Evolutionary conservation across 805 yeast genomes (phyloP).

Genomic region (Zygoascus flipseniorum): DNA sequence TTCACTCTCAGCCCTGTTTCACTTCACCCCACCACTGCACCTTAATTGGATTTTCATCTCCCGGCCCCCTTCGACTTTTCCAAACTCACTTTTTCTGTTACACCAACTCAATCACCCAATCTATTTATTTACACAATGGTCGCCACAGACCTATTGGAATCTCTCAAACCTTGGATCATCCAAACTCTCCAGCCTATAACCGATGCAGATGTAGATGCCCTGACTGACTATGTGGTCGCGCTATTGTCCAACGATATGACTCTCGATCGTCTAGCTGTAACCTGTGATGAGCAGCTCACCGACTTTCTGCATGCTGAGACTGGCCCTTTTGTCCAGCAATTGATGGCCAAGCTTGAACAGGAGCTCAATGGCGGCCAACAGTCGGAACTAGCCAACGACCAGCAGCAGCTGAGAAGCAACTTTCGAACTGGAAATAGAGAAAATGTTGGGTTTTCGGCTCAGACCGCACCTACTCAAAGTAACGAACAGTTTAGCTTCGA

Average conservation of each 20-base stretch:
- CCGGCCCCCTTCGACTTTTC: too few species aligned
- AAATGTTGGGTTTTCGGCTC: neutral
- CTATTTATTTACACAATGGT: conserved; percentile 10
- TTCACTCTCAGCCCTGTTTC: too few species aligned
- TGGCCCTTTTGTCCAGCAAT: conserved; percentile 26
- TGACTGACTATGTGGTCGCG: conserved; percentile 39
- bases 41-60: too few species aligned
- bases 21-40: too few species aligned
- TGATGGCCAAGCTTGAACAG: conserved; percentile 26
- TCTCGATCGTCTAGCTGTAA: conserved; percentile 26
- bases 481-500: neutral
- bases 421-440: neutral
- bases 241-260: conserved; percentile 32
- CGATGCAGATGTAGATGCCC: conserved; percentile 36
- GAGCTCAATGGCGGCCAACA: conserved; percentile 6
- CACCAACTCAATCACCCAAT: neutral
- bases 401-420: neutral
- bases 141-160: conserved; percentile 10
- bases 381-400: neutral
- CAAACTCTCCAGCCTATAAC: conserved; percentile 12
- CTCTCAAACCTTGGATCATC: conserved; percentile 19
- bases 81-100: too few species aligned
- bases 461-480: neutral
- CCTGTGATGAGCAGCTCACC: conserved; percentile 30
- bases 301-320: conserved; percentile 34